phyloP scores from a whole-genome alignment of 2,329 filamentous ascomycete species.

The Leptographium galeiforme region DNA sequence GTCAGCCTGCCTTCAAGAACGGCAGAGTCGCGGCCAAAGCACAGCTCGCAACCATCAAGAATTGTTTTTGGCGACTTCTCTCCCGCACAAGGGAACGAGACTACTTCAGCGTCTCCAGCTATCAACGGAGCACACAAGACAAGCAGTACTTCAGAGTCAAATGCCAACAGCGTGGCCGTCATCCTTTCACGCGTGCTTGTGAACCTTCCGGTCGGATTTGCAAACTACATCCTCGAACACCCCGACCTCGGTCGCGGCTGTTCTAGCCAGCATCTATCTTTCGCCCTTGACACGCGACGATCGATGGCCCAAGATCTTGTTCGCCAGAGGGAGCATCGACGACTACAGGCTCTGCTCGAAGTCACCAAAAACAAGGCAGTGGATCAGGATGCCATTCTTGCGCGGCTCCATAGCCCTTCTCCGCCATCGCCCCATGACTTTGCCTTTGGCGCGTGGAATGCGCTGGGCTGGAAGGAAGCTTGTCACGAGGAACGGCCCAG shows the following conservation, averaged over 20 bases:
- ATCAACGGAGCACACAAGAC: background rate
- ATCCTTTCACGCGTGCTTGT: constrained; percentile 52
- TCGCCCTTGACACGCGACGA: background rate
- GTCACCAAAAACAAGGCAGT: constrained; percentile 1
- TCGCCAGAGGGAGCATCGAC: constrained; percentile 43
- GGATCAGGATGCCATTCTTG: constrained; percentile 6
- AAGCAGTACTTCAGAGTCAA: background rate
- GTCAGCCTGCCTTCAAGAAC: constrained; percentile 8
- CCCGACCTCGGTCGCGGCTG: constrained; percentile 33
- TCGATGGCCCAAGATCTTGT: constrained; percentile 26
- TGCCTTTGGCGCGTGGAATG: constrained; percentile 10
- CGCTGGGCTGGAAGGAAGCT: constrained; percentile 10
- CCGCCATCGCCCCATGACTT: constrained; percentile 4
- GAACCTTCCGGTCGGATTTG: constrained; percentile 53
- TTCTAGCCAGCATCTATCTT: constrained; percentile 28
- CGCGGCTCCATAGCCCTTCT: constrained; percentile 3
- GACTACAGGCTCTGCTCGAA: constrained; percentile 28
- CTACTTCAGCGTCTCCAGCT: background rate
- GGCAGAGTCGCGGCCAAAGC: background rate
- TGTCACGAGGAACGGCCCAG: background rate
- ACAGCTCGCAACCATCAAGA: constrained; percentile 11
- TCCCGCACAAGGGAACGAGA: constrained; percentile 6
- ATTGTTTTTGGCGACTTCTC: constrained; percentile 62
- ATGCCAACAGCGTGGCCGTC: constrained; percentile 16
- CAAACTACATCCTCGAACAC: constrained; percentile 54